Conservation (phyloP, 208 protist genomes). For the Crithidia brevicula region DNA sequence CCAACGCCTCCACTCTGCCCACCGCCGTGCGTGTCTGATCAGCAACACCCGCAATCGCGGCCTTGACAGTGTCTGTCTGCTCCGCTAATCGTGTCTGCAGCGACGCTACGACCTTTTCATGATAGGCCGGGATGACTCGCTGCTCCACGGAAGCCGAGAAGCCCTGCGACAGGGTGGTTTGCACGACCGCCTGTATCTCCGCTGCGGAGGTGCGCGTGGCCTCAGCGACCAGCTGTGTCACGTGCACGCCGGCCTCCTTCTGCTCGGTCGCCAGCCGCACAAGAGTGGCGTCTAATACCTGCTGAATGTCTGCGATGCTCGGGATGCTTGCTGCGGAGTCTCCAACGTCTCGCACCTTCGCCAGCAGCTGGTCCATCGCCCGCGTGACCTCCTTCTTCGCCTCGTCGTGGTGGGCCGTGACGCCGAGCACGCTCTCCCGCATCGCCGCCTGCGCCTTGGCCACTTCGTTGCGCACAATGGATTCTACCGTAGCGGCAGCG, state of each 20-base stretch:
- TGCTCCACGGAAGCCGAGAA: slow-evolving; percentile 17
- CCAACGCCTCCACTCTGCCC: slow-evolving; percentile 15
- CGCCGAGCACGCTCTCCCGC: slow-evolving; percentile 2
- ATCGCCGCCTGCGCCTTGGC: slow-evolving; percentile 11
- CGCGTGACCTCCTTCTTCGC: slow-evolving; percentile 5
- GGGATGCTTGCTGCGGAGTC: slow-evolving; percentile 12
- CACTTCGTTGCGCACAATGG: slow-evolving; percentile 24
- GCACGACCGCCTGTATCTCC: slow-evolving; percentile 14
- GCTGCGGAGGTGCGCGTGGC: slow-evolving; percentile 10
- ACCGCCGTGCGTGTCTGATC: slow-evolving; percentile 22
- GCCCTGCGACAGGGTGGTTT: slow-evolving; percentile 24
- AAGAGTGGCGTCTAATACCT: slow-evolving; percentile 28
- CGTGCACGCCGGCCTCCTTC: slow-evolving; percentile 7
- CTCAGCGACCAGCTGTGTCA: slow-evolving; percentile 17
- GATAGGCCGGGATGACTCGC: slow-evolving; percentile 18
- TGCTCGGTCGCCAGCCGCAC: slow-evolving; percentile 9
- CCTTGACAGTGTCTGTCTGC: slow-evolving; percentile 16
- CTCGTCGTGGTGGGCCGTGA: neutral
- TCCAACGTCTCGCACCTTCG: slow-evolving; percentile 16
- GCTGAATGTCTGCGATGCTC: slow-evolving; percentile 29
- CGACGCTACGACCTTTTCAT: slow-evolving; percentile 14
- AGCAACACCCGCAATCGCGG: slow-evolving; percentile 1
- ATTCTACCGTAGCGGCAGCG: slow-evolving; percentile 17
- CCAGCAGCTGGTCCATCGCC: slow-evolving; percentile 11
- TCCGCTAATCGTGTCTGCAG: slow-evolving; percentile 11